These are phyloP conservation scores for Myriosclerotinia scirpicola DNA, from an alignment of 2,329 filamentous ascomycete genomes.

Conservation along the genomic window DNA sequence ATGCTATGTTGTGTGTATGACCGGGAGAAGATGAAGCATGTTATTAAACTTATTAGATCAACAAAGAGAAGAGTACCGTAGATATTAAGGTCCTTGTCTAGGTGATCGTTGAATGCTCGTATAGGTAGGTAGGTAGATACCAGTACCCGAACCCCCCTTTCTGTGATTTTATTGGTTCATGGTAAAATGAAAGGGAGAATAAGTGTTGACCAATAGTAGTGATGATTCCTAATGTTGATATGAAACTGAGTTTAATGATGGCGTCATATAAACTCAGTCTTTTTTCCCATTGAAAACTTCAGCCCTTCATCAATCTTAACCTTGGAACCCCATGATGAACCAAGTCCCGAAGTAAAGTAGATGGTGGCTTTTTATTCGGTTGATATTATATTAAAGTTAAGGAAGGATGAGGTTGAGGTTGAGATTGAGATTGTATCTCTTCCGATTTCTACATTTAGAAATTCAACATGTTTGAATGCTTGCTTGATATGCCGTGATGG, in stretches of 20 bases:
- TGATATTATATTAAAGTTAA: too few species aligned
- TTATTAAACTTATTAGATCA: neutral
- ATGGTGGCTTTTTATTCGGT: neutral
- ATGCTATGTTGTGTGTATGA: neutral
- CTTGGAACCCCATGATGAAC: neutral
- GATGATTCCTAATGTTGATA: neutral
- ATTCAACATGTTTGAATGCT: neutral
- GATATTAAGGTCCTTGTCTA: too few species aligned
- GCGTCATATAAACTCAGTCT: constrained; percentile 18
- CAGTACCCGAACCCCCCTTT: neutral
- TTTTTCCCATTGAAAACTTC: neutral
- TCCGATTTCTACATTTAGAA: constrained; percentile 1
- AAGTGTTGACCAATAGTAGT: neutral
- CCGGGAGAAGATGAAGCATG: neutral
- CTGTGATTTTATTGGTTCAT: constrained; percentile 4
- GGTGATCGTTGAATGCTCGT: too few species aligned
- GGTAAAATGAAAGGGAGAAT: neutral
- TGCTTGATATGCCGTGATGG: neutral
- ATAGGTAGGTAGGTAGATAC: too few species aligned
- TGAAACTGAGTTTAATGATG: constrained; percentile 5
- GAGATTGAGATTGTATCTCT: neutral
- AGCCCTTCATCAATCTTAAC: neutral
- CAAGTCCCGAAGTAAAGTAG: constrained; percentile 1
- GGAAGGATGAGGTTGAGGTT: neutral
- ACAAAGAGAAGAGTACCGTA: too few species aligned